Percentiles rank a stretch among this genome's conserved stretches.
Conservation (phyloP, 202 grass and related monocot species). For the Setaria viridis region DNA sequence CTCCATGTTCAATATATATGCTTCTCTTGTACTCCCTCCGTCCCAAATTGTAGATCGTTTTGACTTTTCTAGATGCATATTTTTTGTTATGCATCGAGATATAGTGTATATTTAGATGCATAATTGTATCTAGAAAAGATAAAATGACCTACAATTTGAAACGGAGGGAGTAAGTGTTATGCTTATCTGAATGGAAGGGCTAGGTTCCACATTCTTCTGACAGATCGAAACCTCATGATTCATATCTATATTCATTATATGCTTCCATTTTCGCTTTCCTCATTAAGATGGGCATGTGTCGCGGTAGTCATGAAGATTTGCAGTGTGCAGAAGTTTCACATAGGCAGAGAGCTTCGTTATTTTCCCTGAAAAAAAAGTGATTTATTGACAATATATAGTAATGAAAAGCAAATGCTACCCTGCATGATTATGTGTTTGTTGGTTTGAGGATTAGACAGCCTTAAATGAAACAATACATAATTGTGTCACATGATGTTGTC, state of each 20-base stretch:
- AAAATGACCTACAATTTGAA: too few relatives aligned
- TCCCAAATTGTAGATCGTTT: too few relatives aligned
- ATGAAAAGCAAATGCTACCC: background rate
- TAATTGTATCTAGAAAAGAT: too few relatives aligned
- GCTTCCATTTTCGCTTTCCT: slow-evolving; percentile 33
- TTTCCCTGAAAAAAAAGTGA: background rate
- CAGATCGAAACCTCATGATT: slow-evolving; percentile 27
- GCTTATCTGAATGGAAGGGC: slow-evolving; percentile 6
- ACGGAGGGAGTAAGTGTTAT: background rate
- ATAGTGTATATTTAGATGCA: too few relatives aligned
- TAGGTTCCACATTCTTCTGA: slow-evolving; percentile 17
- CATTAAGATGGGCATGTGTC: slow-evolving; percentile 13
- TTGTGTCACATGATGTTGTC: background rate
- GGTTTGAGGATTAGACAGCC: background rate
- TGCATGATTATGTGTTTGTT: background rate
- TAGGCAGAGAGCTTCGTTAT: slow-evolving; percentile 12
- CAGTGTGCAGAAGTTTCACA: slow-evolving; percentile 5
- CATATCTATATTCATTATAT: background rate
- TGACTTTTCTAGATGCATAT: too few relatives aligned
- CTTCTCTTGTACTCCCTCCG: background rate
- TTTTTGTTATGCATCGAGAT: too few relatives aligned
- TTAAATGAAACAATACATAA: background rate
- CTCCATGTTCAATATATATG: background rate
- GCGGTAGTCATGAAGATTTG: slow-evolving; percentile 13
- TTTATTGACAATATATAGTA: background rate